A percentile compares a stretch with the other conserved stretches of the same genome.
phyloP scores from a whole-genome alignment of 768 basidiomycete genomes.

The Pleurotus sapidus region DNA sequence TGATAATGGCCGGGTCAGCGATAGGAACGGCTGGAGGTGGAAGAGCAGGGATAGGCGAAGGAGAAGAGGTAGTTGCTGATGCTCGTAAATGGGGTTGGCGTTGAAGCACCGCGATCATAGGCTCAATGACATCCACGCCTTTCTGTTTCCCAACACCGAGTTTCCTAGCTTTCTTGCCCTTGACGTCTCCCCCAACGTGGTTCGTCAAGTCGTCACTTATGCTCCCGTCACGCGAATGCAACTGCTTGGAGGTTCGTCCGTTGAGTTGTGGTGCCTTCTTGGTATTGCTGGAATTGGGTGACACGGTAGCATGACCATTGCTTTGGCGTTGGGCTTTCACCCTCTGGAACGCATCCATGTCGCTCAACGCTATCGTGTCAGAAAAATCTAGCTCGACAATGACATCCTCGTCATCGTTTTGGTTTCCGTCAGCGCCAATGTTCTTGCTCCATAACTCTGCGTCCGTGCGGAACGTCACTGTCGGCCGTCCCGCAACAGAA shows the following conservation, averaged over 20 bases:
- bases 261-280: not conserved
- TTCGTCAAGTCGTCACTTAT: not conserved
- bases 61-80: not conserved
- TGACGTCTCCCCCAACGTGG: conserved; percentile 6
- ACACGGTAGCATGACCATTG: conserved; percentile 4
- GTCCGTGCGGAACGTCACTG: conserved; percentile 61
- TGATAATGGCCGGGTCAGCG: conserved; percentile 1
- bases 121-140: conserved; percentile 6
- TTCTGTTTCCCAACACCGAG: not conserved
- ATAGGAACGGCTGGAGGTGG: not conserved
- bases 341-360: conserved; percentile 53
- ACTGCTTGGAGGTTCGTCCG: not conserved
- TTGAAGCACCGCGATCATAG: conserved; percentile 1
- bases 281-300: not conserved
- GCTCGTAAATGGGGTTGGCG: not conserved
- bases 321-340: not conserved
- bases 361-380: conserved; percentile 71
- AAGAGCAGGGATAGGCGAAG: conserved; percentile 9
- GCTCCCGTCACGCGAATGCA: conserved; percentile 1
- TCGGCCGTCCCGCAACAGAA: conserved; percentile 27
- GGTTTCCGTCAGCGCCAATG: conserved; percentile 4
- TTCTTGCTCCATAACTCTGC: conserved; percentile 41
- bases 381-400: conserved; percentile 76
- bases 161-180: conserved; percentile 29
- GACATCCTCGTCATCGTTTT: conserved; percentile 47